phyloP scores from a whole-genome alignment of 2,329 filamentous ascomycete species.

The Ophiostoma ulmi region DNA sequence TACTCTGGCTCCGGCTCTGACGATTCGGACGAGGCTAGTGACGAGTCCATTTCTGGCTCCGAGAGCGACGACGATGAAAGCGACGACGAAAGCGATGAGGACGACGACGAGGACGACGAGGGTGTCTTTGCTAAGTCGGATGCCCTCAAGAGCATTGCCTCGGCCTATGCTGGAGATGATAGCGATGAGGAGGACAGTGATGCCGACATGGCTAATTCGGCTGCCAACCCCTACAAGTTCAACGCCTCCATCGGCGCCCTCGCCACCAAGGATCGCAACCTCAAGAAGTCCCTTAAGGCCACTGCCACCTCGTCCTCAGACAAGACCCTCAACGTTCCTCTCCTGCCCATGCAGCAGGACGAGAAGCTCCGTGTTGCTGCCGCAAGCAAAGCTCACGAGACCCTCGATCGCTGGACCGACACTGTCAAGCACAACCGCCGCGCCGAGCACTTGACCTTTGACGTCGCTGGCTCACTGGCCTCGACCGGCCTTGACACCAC shows the following conservation, averaged over 20 bases:
- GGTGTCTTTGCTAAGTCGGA: constrained; percentile 33
- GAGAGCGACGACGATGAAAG: constrained; percentile 10
- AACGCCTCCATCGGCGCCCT: constrained; percentile 5
- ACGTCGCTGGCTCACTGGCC: constrained; percentile 67
- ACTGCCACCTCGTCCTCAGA: constrained; percentile 52
- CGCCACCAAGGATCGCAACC: constrained; percentile 19
- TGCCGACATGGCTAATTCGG: constrained; percentile 37
- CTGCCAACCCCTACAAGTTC: constrained; percentile 23
- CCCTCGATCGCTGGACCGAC: constrained; percentile 83
- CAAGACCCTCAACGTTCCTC: constrained; percentile 73
- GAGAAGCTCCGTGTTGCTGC: constrained; percentile 75
- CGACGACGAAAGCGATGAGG: constrained; percentile 15
- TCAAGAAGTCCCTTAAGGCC: constrained; percentile 75
- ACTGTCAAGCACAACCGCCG: constrained; percentile 91
- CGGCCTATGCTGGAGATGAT: constrained; percentile 56
- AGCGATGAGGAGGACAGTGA: constrained; percentile 41
- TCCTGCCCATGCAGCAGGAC: constrained; percentile 82
- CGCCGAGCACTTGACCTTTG: constrained; percentile 86
- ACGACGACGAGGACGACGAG: constrained; percentile 16
- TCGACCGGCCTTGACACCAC: constrained; percentile 52
- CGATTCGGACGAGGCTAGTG: constrained; percentile 23
- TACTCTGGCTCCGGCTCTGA: constrained; percentile 18
- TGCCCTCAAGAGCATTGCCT: constrained; percentile 64
- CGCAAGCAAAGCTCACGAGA: constrained; percentile 87
- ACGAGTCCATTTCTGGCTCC: constrained; percentile 33